These are phyloP conservation scores for Zygosaccharomyces siamensis DNA, from an alignment of 805 yeast genomes.

Conservation along the genomic window DNA sequence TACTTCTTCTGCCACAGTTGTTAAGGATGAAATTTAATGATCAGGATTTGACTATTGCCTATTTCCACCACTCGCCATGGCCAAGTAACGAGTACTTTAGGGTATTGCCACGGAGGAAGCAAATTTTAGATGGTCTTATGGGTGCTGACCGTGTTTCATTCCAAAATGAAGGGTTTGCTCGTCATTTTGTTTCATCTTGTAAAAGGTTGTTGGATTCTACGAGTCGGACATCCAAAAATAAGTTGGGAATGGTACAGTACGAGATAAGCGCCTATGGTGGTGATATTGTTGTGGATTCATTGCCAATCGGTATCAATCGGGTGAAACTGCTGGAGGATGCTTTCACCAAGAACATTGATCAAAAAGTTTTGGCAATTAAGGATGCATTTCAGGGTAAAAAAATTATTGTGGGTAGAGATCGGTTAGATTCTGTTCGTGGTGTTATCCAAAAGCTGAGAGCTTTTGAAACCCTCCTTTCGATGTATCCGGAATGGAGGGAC, in stretches of 20 bases:
- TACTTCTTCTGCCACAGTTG: constrained; percentile 76
- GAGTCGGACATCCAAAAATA: constrained; percentile 36
- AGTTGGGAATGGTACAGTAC: constrained; percentile 31
- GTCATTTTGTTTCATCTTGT: constrained; percentile 90
- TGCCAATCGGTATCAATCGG: constrained; percentile 89
- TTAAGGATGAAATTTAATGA: constrained; percentile 58
- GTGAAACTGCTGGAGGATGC: constrained; percentile 58
- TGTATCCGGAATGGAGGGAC: constrained; percentile 90
- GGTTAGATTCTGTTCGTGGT: constrained; percentile 88
- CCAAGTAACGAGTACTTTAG: constrained; percentile 93
- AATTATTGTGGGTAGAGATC: constrained; percentile 89
- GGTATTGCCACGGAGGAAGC: constrained; percentile 75
- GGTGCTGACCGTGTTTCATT: constrained; percentile 85
- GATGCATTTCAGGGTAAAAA: constrained; percentile 60
- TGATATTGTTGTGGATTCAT: constrained; percentile 63
- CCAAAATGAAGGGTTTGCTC: constrained; percentile 78
- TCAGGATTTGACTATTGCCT: constrained; percentile 69
- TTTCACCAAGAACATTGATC: constrained; percentile 45
- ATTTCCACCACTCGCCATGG: constrained; percentile 86
- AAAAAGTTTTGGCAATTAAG: constrained; percentile 60
- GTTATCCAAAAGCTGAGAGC: constrained; percentile 91
- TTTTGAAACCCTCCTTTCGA: constrained; percentile 76
- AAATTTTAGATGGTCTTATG: constrained; percentile 82
- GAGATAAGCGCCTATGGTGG: constrained; percentile 67
- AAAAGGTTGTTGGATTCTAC: constrained; percentile 84